These are phyloP conservation scores for Ophiobolus disseminans DNA, from an alignment of 2,329 filamentous ascomycete genomes.

Conservation along the genomic window DNA sequence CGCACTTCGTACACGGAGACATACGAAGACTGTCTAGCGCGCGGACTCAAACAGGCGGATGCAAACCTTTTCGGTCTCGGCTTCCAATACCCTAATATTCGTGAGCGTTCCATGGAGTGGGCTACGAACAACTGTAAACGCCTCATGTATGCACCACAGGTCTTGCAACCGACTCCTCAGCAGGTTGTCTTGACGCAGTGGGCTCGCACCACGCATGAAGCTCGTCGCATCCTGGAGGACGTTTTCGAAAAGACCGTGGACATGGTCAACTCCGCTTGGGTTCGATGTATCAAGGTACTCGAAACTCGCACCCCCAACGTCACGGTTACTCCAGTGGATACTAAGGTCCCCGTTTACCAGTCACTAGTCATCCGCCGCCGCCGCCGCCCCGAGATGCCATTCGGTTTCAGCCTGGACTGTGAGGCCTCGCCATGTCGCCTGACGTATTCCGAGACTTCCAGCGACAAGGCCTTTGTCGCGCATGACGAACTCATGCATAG, in stretches of 20 bases:
- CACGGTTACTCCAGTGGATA: too few species aligned
- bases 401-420: constrained; percentile 19
- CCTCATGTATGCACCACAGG: constrained; percentile 26
- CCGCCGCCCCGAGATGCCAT: constrained; percentile 14
- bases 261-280: not conserved
- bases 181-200: constrained; percentile 10
- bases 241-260: not conserved
- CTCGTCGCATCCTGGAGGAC: constrained; percentile 1
- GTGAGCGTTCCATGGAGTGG: constrained; percentile 30
- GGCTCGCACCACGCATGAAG: constrained; percentile 1
- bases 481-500: not conserved
- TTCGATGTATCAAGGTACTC: too few species aligned
- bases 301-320: too few species aligned
- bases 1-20: constrained; percentile 33
- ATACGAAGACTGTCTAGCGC: constrained; percentile 34
- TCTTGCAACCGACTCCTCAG: constrained; percentile 5
- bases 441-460: not conserved
- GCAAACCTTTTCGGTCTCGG: constrained; percentile 11
- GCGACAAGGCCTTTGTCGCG: not conserved
- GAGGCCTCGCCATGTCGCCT: constrained; percentile 14
- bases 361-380: too few species aligned
- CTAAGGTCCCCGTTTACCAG: not conserved
- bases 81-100: constrained; percentile 22
- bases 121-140: constrained; percentile 27
- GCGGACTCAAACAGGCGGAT: constrained; percentile 24